These are phyloP conservation scores for Cutaneotrichosporon spelunceum DNA, from an alignment of 1,284 basidiomycete genomes.

Conservation along the genomic window DNA sequence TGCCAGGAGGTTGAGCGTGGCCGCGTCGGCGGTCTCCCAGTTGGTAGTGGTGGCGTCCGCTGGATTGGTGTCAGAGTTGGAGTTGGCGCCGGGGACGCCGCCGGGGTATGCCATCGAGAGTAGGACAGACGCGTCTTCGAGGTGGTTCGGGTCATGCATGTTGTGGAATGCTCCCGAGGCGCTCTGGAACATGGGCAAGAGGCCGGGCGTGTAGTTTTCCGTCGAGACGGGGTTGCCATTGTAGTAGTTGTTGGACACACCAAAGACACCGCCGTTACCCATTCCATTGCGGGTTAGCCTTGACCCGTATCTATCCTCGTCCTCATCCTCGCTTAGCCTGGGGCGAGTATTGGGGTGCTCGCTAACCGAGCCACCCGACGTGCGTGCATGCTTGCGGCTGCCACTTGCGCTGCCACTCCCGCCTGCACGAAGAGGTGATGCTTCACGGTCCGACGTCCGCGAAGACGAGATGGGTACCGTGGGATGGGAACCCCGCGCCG, in stretches of 20 bases:
- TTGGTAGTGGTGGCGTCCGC: slow-evolving; percentile 36
- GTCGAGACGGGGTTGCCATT: slow-evolving; percentile 26
- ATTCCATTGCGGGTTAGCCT: slow-evolving; percentile 37
- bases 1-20: slow-evolving; percentile 5
- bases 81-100: slow-evolving; percentile 28
- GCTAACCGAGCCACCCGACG: slow-evolving; percentile 10
- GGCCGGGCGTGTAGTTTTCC: slow-evolving; percentile 37
- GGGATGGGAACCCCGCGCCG: slow-evolving; percentile 35
- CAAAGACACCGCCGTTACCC: slow-evolving; percentile 41
- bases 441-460: slow-evolving; percentile 39
- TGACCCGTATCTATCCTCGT: slow-evolving; percentile 34
- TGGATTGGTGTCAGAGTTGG: slow-evolving; percentile 17
- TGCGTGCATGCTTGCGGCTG: slow-evolving; percentile 34
- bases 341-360: slow-evolving; percentile 11
- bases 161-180: slow-evolving; percentile 31
- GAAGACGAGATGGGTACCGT: slow-evolving; percentile 46
- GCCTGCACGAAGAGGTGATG: slow-evolving; percentile 29
- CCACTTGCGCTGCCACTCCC: slow-evolving; percentile 10
- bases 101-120: slow-evolving; percentile 51
- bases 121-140: slow-evolving; percentile 50
- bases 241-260: slow-evolving; percentile 30
- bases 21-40: neutral
- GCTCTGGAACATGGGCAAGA: slow-evolving; percentile 45
- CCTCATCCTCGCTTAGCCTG: slow-evolving; percentile 29
- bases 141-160: slow-evolving; percentile 42